Evolutionary conservation across 2,329 filamentous ascomycete species (phyloP), one percentile per base, ranked within the genome.

Genomic region (Plenodomus biglobosus): DNA sequence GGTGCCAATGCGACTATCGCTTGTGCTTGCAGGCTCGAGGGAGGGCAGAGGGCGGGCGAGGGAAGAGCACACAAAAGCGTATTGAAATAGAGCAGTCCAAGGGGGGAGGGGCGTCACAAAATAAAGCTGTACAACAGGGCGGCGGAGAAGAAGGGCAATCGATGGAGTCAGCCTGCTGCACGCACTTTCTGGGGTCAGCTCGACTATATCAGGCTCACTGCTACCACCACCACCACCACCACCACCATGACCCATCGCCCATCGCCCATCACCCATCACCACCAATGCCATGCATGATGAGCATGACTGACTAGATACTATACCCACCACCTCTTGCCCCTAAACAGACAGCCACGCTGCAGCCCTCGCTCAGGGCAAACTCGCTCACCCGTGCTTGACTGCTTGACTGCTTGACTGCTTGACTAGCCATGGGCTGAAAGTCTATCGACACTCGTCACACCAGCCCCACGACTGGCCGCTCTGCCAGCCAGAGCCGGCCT

Each of bases 171-270:
- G 46, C 42, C 27, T 35, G 48, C 48, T 48, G 20, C 32, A 30
- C 20, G 34, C 34, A 7, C n/a, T 3, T 39, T 37, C 20, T 42
- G 42, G 42, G 50, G 40, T 39, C 42, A 42, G 38, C 42, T 50
- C 44, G 38, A 50, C 50, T 52, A 52, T 50, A 52, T 49, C 43
- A 50, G 43, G 44, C 39, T 46, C 49, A 32, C 49, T 47, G 45
- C 49, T 10, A 24, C 22, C 22, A 24, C 22, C 22, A 24, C 22
- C 22, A 24, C 22, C 22, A 5, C 22, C 22, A 5, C 22, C 22
- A 5, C 22, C 22, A 24, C 22, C 22, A 24, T 24, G 22, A n/a
- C n/a, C n/a, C n/a, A n/a, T n/a, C n/a, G n/a, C n/a, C n/a, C n/a
- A n/a, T n/a, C n/a, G n/a, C n/a, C n/a, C n/a, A n/a, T n/a, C n/a